Percentiles rank a stretch among this genome's conserved stretches.
Conservation (phyloP, 192 early-diverging fungal species). For the Coemansia sp. region DNA sequence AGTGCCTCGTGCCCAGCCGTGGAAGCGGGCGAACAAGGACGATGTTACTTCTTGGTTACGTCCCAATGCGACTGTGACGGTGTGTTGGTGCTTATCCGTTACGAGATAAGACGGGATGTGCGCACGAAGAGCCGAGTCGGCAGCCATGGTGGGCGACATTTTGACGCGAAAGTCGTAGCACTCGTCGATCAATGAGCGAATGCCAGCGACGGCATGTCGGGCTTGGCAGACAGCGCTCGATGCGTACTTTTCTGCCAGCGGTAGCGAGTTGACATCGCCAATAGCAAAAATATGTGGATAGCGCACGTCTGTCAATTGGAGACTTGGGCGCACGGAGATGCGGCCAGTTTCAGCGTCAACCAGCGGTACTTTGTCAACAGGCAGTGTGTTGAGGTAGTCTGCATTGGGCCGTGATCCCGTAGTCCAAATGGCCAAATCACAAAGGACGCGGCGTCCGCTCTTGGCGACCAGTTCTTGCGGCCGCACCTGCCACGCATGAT, state of each 20-base stretch:
- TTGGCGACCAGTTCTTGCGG: conserved; percentile 26
- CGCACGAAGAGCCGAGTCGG: conserved; percentile 17
- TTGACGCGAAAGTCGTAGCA: conserved; percentile 40
- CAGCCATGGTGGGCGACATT: conserved; percentile 33
- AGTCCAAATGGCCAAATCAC: conserved; percentile 60
- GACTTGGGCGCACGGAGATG: conserved; percentile 54
- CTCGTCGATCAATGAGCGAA: conserved; percentile 42
- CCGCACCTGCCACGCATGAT: conserved; percentile 17
- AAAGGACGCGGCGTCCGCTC: conserved; percentile 50
- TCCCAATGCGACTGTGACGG: conserved; percentile 39
- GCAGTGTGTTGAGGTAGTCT: conserved; percentile 53
- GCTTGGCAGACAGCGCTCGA: conserved; percentile 46
- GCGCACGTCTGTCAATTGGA: conserved; percentile 47
- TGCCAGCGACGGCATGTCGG: conserved; percentile 26
- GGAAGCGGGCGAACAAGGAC: conserved; percentile 24
- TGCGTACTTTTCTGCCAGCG: conserved; percentile 45
- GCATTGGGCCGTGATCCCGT: conserved; percentile 55
- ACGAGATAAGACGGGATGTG: conserved; percentile 18
- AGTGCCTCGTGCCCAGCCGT: conserved; percentile 25
- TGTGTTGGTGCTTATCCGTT: conserved; percentile 20
- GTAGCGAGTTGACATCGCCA: conserved; percentile 57
- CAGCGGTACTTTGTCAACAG: conserved; percentile 23
- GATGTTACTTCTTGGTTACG: conserved; percentile 27
- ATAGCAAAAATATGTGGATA: conserved; percentile 61
- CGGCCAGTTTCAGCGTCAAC: conserved; percentile 39